Conservation (phyloP, 2,329 filamentous ascomycete genomes). For the Tothia fuscella region DNA sequence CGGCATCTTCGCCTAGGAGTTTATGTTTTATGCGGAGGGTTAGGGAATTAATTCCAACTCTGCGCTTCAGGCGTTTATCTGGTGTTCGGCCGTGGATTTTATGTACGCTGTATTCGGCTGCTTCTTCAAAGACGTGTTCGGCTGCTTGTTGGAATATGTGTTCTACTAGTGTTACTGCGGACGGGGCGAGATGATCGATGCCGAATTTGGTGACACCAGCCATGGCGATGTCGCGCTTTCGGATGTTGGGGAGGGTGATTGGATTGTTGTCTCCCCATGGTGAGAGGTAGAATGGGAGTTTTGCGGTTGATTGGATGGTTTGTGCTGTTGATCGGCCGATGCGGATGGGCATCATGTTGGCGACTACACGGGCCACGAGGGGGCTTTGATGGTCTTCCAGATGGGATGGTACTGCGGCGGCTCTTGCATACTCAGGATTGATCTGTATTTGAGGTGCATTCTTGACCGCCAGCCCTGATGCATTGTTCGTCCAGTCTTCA, state of each 20-base stretch:
- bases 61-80: conserved; percentile 17
- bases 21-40: conserved; percentile 28
- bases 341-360: conserved; percentile 25
- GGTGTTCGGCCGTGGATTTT: conserved; percentile 21
- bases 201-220: conserved; percentile 16
- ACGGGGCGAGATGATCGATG: not conserved
- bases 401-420: conserved; percentile 1
- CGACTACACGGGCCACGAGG: conserved; percentile 23
- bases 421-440: not conserved
- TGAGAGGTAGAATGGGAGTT: conserved; percentile 22
- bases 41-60: conserved; percentile 21
- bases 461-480: not conserved
- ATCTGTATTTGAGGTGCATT: too few species aligned
- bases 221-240: conserved; percentile 26
- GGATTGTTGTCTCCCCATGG: conserved; percentile 30
- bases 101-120: not conserved
- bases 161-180: not conserved
- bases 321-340: conserved; percentile 24
- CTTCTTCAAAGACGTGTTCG: not conserved
- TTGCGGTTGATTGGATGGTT: conserved; percentile 22
- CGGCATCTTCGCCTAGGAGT: conserved; percentile 28
- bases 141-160: not conserved
- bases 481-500: not conserved
- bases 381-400: conserved; percentile 17
- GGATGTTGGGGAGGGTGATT: conserved; percentile 27